These are phyloP conservation scores for Botrytis squamosa DNA, from an alignment of 2,329 filamentous ascomycete species.

Conservation along the genomic window DNA sequence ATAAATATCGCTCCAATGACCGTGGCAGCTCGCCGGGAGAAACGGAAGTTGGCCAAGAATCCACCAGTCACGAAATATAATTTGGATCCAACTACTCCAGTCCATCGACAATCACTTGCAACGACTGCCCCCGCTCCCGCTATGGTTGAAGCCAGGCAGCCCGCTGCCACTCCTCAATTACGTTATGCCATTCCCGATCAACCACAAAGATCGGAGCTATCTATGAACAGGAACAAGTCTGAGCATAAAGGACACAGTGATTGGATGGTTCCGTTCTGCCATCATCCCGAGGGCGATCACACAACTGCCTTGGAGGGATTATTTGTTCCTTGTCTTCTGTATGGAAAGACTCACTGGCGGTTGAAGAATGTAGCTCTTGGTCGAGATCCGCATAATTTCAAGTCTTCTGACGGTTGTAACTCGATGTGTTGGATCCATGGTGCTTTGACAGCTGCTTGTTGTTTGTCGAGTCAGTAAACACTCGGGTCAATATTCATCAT, in stretches of 20 bases:
- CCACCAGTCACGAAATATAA: constrained; percentile 9
- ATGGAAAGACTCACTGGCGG: constrained; percentile 46
- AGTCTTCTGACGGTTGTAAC: constrained; percentile 40
- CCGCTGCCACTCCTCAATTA: neutral
- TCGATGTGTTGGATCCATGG: constrained; percentile 41
- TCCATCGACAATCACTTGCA: constrained; percentile 19
- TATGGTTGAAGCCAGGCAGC: constrained; percentile 2
- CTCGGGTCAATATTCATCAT: too few species aligned
- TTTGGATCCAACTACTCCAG: constrained; percentile 15
- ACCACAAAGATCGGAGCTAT: constrained; percentile 6
- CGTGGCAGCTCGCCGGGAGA: constrained; percentile 1
- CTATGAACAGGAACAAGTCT: constrained; percentile 13
- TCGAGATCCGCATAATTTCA: constrained; percentile 43
- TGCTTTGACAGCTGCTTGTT: constrained; percentile 23
- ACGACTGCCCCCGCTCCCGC: neutral
- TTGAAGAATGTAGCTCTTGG: constrained; percentile 41
- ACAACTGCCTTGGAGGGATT: constrained; percentile 35
- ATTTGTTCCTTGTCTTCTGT: constrained; percentile 44
- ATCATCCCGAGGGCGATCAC: constrained; percentile 35
- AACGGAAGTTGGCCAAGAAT: constrained; percentile 13
- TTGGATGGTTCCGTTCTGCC: constrained; percentile 45
- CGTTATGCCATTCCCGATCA: constrained; percentile 14
- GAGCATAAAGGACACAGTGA: constrained; percentile 14
- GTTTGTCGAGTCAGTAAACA: neutral
- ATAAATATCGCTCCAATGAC: neutral